A percentile compares a stretch with the other conserved stretches of the same genome.
phyloP scores from a whole-genome alignment of 495 filamentous ascomycete genomes.

The Patellaria atrata region DNA sequence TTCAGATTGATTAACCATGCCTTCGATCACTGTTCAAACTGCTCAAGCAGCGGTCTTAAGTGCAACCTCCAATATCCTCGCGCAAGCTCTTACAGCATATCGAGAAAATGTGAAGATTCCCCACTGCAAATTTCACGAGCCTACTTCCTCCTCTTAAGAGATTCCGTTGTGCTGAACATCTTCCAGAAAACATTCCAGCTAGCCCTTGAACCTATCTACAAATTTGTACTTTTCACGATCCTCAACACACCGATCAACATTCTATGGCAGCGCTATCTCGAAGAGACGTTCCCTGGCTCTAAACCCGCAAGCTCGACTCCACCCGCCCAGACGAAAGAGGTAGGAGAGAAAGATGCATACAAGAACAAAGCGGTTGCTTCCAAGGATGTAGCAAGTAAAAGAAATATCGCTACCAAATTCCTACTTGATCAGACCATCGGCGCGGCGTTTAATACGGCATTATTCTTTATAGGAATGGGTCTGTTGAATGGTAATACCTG shows the following conservation, averaged over 20 bases:
- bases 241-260: constrained; percentile 76
- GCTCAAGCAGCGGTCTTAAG: constrained; percentile 39
- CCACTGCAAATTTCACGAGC: no score
- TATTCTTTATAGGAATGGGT: constrained; percentile 52
- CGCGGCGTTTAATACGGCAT: constrained; percentile 58
- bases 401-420: constrained; percentile 76
- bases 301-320: constrained; percentile 7
- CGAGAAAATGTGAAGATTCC: constrained; percentile 47
- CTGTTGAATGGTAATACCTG: constrained; percentile 26
- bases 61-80: constrained; percentile 65
- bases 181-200: constrained; percentile 37
- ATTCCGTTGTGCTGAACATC: background rate
- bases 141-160: constrained; percentile 11
- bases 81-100: constrained; percentile 62
- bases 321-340: constrained; percentile 5
- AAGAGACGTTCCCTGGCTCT: constrained; percentile 38
- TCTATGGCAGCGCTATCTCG: constrained; percentile 59
- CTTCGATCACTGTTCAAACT: no score
- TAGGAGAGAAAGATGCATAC: constrained; percentile 5
- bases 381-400: constrained; percentile 38
- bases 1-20: no score
- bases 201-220: constrained; percentile 49
- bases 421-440: constrained; percentile 68
- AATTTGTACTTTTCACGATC: constrained; percentile 64
- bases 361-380: constrained; percentile 6